phyloP scores from a whole-genome alignment of 2,329 filamentous ascomycete species.

The Cladophialophora immunda region DNA sequence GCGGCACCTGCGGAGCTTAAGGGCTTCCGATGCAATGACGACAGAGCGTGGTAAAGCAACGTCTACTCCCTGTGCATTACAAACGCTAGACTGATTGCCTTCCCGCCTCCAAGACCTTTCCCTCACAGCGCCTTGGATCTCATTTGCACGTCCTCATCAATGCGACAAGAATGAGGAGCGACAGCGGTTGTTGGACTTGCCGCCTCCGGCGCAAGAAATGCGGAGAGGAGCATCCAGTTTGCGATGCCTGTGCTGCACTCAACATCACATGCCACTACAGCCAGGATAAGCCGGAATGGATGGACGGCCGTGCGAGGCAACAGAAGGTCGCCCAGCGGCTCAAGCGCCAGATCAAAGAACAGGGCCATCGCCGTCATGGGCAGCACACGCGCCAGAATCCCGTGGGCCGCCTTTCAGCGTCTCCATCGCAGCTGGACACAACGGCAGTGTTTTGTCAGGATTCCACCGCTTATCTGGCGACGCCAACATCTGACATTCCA shows the following conservation, averaged over 20 bases:
- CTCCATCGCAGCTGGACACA: conserved; percentile 24
- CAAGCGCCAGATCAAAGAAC: conserved; percentile 66
- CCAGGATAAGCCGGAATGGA: conserved; percentile 64
- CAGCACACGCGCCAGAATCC: conserved; percentile 23
- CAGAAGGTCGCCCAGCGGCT: conserved; percentile 62
- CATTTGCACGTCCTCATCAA: too few species aligned
- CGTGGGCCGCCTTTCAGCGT: conserved; percentile 15
- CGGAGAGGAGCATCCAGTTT: conserved; percentile 63
- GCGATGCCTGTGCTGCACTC: conserved; percentile 61
- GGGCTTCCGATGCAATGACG: neutral
- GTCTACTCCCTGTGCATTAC: too few species aligned
- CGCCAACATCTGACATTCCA: neutral
- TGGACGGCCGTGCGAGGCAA: conserved; percentile 62
- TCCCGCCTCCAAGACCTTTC: too few species aligned
- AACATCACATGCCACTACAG: conserved; percentile 65
- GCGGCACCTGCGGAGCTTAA: neutral
- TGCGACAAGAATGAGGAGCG: conserved; percentile 13
- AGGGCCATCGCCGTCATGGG: conserved; percentile 55
- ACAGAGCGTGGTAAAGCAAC: too few species aligned
- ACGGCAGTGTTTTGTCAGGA: conserved; percentile 10
- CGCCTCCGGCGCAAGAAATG: conserved; percentile 70
- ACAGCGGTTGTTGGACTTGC: conserved; percentile 64
- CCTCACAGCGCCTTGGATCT: too few species aligned
- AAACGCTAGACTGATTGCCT: too few species aligned
- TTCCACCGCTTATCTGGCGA: neutral